phyloP scores from a whole-genome alignment of 2,329 filamentous ascomycete genomes.

The Pseudogymnoascus sp. region DNA sequence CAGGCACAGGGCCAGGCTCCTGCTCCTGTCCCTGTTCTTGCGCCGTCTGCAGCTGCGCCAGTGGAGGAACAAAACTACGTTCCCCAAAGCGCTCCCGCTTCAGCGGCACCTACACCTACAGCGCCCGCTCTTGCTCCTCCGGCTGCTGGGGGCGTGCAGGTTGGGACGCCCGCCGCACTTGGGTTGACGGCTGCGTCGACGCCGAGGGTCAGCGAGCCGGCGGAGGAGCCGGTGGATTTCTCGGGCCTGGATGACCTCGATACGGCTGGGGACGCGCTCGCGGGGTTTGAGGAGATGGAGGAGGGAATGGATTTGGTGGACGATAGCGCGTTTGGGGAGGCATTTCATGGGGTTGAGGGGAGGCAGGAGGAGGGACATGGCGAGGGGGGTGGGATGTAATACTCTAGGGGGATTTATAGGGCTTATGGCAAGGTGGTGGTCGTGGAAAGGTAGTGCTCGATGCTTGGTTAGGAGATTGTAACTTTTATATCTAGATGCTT shows the following conservation, averaged over 20 bases:
- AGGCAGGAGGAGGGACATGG: constrained; percentile 17
- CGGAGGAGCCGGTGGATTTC: constrained; percentile 53
- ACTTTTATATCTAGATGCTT: neutral
- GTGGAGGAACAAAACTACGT: constrained; percentile 12
- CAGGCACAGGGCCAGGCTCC: neutral
- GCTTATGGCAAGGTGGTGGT: neutral
- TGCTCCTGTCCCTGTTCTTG: constrained; percentile 10
- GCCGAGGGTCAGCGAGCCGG: constrained; percentile 10
- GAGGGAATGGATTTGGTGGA: constrained; percentile 60
- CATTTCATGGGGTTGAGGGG: constrained; percentile 58
- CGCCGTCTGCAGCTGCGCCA: constrained; percentile 12
- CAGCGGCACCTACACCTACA: constrained; percentile 3
- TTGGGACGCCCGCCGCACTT: neutral
- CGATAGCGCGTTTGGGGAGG: constrained; percentile 77
- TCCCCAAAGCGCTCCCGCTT: constrained; percentile 18
- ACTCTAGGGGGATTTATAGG: neutral
- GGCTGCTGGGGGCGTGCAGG: neutral
- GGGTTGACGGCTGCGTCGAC: constrained; percentile 15
- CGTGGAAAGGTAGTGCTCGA: neutral
- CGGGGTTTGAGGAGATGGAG: constrained; percentile 50
- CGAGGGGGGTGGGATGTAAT: constrained; percentile 12
- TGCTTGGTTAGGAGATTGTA: neutral
- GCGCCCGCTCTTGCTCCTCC: neutral
- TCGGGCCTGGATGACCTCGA: constrained; percentile 59
- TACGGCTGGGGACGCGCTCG: constrained; percentile 64